Evolutionary conservation across 106 monocot species (phyloP).

Genomic region (Agapanthus africanus): DNA sequence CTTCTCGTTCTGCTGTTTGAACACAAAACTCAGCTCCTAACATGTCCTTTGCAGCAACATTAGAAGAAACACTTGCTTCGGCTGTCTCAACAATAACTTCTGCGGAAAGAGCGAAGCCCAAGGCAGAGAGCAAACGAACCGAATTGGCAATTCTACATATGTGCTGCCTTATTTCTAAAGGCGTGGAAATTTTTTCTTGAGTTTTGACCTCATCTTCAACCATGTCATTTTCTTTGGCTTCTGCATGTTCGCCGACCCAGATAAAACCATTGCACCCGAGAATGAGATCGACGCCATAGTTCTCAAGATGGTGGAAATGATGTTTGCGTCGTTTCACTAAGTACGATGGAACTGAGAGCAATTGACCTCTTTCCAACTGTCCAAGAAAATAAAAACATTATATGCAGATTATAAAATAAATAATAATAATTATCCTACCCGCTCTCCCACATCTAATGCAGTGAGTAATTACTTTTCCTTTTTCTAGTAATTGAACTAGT

Average conservation of each 20-base stretch:
- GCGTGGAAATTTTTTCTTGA: conserved; percentile 16
- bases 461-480: no score
- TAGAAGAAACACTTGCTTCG: conserved; percentile 40
- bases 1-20: conserved; percentile 80
- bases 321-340: conserved; percentile 89
- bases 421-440: no score
- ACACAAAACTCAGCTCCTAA: conserved; percentile 81
- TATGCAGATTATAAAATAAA: no score
- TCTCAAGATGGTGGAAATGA: conserved; percentile 89
- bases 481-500: no score
- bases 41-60: conserved; percentile 68
- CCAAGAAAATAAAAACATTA: no score
- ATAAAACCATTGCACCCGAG: conserved; percentile 90
- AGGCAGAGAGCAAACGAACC: conserved; percentile 48
- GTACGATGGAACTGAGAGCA: conserved; percentile 71
- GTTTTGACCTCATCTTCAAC: conserved; percentile 21
- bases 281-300: conserved; percentile 74
- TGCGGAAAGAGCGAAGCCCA: conserved; percentile 72
- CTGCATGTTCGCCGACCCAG: conserved; percentile 83
- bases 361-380: conserved; percentile 87
- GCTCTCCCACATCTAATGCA: no score
- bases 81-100: conserved; percentile 55
- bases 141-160: conserved; percentile 91
- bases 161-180: conserved; percentile 50
- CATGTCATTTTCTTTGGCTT: conserved; percentile 27